phyloP scores from a whole-genome alignment of 2,329 filamentous ascomycete genomes.

The Chaetoscypha palmicola region DNA sequence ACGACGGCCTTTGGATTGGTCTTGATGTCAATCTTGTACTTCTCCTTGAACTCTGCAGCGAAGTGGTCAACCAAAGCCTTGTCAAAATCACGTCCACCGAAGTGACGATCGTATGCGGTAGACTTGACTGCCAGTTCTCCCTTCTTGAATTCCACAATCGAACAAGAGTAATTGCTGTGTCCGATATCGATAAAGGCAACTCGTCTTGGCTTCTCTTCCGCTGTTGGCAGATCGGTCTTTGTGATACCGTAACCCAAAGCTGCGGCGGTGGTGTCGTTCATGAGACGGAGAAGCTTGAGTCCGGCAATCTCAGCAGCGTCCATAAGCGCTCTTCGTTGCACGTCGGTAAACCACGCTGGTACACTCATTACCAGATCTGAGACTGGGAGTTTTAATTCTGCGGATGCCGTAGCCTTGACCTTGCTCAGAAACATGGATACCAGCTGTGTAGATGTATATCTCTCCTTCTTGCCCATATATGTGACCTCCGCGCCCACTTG shows the following conservation, averaged over 20 bases:
- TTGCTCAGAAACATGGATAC: constrained; percentile 94
- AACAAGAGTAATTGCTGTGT: constrained; percentile 91
- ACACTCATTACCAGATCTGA: constrained; percentile 91
- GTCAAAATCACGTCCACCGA: constrained; percentile 96
- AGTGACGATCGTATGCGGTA: constrained; percentile 89
- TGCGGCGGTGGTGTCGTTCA: constrained; percentile 96
- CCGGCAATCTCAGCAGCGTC: constrained; percentile 92
- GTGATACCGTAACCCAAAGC: constrained; percentile 97
- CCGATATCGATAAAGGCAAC: constrained; percentile 93
- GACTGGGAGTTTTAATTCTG: constrained; percentile 84
- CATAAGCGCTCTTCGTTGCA: constrained; percentile 80
- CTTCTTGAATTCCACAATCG: constrained; percentile 94
- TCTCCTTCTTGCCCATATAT: constrained; percentile 91
- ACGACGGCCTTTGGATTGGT: constrained; percentile 83
- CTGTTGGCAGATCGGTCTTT: constrained; percentile 81
- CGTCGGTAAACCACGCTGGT: constrained; percentile 94
- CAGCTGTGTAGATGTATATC: constrained; percentile 90
- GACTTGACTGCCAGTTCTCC: constrained; percentile 91
- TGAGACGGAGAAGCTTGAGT: constrained; percentile 83
- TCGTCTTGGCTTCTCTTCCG: constrained; percentile 86
- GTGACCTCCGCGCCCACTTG: constrained; percentile 90
- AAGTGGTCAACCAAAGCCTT: constrained; percentile 92
- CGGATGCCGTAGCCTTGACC: constrained; percentile 79
- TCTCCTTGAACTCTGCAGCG: constrained; percentile 91
- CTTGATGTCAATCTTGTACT: constrained; percentile 94